These are phyloP conservation scores for Mortierella sp. DNA, from an alignment of 371 early-diverging fungal genomes.

Conservation along the genomic window DNA sequence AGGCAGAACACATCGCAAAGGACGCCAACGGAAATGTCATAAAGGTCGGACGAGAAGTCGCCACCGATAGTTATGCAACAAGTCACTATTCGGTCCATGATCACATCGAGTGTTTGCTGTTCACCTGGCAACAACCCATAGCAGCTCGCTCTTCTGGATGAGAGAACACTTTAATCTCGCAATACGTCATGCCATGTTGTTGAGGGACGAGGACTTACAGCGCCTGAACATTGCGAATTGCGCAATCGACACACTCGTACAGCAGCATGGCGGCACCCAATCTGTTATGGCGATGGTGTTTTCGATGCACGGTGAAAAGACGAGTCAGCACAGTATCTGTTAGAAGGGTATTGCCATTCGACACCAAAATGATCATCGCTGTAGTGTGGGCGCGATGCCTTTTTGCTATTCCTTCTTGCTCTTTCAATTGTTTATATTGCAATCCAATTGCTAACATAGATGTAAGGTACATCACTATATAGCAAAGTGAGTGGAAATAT, in stretches of 20 bases:
- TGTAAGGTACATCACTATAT: no score
- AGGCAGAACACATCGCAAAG: neutral
- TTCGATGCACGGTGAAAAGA: no score
- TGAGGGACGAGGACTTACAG: neutral
- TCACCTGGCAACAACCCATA: neutral
- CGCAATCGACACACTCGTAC: neutral
- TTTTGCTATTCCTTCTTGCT: no score
- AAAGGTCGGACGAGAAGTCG: neutral
- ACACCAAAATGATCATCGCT: no score
- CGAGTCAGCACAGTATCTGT: no score
- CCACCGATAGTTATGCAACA: neutral
- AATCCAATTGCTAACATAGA: no score
- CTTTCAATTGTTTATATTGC: no score
- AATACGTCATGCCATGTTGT: conserved; percentile 1
- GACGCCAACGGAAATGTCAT: neutral
- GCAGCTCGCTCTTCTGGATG: neutral
- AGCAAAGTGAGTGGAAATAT: no score
- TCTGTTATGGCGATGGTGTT: no score
- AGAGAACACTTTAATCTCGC: conserved; percentile 9
- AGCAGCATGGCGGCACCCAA: neutral
- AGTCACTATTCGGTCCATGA: neutral
- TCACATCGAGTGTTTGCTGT: neutral
- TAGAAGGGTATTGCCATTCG: no score
- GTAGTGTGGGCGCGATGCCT: no score
- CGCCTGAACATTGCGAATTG: neutral